phyloP scores from a whole-genome alignment of 805 yeast species.

The Myxozyma geophila region DNA sequence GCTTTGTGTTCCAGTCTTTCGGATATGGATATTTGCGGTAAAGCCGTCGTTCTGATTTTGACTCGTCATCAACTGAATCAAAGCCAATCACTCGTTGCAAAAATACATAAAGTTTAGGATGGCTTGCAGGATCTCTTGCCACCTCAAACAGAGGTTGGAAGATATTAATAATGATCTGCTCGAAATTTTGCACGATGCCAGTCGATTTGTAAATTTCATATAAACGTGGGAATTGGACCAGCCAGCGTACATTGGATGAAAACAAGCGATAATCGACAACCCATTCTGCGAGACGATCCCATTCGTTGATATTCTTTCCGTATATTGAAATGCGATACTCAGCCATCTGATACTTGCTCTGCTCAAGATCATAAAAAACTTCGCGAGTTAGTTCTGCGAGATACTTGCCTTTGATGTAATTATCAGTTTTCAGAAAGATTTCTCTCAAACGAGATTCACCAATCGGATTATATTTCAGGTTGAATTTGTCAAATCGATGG shows the following conservation, averaged over 20 bases:
- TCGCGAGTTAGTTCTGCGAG: conserved; percentile 91
- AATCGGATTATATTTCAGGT: conserved; percentile 94
- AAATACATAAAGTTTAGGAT: conserved; percentile 90
- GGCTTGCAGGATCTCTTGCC: conserved; percentile 76
- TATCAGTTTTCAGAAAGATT: conserved; percentile 93
- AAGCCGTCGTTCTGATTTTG: conserved; percentile 82
- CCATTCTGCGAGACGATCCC: conserved; percentile 97
- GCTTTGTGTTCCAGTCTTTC: conserved; percentile 70
- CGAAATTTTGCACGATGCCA: conserved; percentile 70
- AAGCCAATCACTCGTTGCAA: conserved; percentile 95
- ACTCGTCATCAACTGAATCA: conserved; percentile 98
- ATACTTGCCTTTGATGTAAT: conserved; percentile 83
- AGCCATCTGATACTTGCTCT: conserved; percentile 95
- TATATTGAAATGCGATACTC: conserved; percentile 94
- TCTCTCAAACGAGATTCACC: conserved; percentile 98
- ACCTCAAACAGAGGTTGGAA: conserved; percentile 92
- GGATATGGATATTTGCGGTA: conserved; percentile 88
- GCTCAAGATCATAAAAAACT: conserved; percentile 91
- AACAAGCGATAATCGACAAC: conserved; percentile 88
- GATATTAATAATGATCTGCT: conserved; percentile 74
- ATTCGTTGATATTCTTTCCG: conserved; percentile 86
- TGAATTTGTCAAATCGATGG: conserved; percentile 97
- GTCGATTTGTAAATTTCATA: conserved; percentile 85
- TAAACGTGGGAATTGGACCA: conserved; percentile 91
- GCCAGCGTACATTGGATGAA: conserved; percentile 95